Conservation (phyloP, 2,329 filamentous ascomycete genomes). For the Ophioceras dolichostomum region DNA sequence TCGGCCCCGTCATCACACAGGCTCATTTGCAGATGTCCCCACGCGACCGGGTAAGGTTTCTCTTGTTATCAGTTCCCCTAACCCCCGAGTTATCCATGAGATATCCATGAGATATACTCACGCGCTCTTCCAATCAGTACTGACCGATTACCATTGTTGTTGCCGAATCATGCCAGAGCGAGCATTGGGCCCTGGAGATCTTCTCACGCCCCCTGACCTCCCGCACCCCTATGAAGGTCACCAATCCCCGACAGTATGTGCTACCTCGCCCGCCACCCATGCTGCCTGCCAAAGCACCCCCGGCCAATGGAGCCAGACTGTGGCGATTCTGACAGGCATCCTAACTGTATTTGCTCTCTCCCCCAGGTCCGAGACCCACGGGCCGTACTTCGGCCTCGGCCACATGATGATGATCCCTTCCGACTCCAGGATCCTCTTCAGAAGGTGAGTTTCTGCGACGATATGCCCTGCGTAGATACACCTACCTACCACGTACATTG, state of each 20-base stretch:
- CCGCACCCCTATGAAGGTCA: constrained; percentile 33
- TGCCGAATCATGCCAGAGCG: no score
- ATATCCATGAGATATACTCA: no score
- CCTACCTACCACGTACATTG: no score
- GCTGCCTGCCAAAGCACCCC: no score
- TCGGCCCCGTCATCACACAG: constrained; percentile 20
- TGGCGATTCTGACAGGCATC: no score
- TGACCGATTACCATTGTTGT: no score
- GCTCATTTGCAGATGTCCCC: constrained; percentile 13
- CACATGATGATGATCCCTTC: constrained; percentile 27
- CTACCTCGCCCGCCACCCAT: neutral
- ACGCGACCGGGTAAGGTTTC: constrained; percentile 12
- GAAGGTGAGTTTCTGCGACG: constrained; percentile 27
- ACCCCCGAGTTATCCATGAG: no score
- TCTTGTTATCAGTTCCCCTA: no score
- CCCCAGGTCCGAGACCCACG: constrained; percentile 31
- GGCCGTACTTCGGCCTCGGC: constrained; percentile 28
- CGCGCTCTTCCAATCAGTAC: no score
- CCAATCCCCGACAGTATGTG: constrained; percentile 14
- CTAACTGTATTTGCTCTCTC: no score
- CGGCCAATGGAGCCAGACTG: no score
- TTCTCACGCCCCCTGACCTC: constrained; percentile 41
- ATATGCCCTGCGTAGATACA: no score
- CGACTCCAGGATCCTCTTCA: constrained; percentile 39
- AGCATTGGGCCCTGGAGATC: constrained; percentile 49